Percentiles rank a stretch among this genome's conserved stretches.
Evolutionary conservation across 176 grass and related monocot species (phyloP).

Genomic region (Otatea glauca): DNA sequence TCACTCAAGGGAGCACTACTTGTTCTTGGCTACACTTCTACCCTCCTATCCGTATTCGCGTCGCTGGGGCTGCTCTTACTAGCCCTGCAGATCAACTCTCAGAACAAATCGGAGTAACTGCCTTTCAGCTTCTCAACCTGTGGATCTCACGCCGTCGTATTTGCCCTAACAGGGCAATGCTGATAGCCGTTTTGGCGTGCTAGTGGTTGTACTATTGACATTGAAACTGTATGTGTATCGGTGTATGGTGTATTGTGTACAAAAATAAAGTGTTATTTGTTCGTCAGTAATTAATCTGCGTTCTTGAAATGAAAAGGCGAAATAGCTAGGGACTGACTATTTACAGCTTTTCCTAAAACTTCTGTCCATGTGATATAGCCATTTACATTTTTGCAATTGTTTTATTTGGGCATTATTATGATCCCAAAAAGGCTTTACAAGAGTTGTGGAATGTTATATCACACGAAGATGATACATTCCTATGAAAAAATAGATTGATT

Average conservation of each 20-base stretch:
- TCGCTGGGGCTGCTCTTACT: conserved; percentile 65
- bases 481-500: not conserved
- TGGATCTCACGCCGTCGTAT: not conserved
- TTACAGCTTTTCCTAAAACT: not conserved
- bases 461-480: not conserved
- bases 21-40: conserved; percentile 63
- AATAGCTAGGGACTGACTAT: not conserved
- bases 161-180: not conserved
- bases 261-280: too few species aligned
- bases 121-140: not conserved
- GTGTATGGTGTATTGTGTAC: not conserved
- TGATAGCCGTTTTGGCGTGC: not conserved
- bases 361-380: not conserved
- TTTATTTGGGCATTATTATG: not conserved
- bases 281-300: too few species aligned
- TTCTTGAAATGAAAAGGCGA: not conserved
- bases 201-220: not conserved
- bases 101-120: conserved; percentile 56
- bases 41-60: conserved; percentile 51
- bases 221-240: not conserved
- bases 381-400: not conserved
- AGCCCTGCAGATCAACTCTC: conserved; percentile 63
- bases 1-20: conserved; percentile 75
- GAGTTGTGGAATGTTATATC: not conserved
- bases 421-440: not conserved